These are phyloP conservation scores for Coniochaeta hoffmannii DNA, from an alignment of 2,329 filamentous ascomycete genomes.

Conservation along the genomic window DNA sequence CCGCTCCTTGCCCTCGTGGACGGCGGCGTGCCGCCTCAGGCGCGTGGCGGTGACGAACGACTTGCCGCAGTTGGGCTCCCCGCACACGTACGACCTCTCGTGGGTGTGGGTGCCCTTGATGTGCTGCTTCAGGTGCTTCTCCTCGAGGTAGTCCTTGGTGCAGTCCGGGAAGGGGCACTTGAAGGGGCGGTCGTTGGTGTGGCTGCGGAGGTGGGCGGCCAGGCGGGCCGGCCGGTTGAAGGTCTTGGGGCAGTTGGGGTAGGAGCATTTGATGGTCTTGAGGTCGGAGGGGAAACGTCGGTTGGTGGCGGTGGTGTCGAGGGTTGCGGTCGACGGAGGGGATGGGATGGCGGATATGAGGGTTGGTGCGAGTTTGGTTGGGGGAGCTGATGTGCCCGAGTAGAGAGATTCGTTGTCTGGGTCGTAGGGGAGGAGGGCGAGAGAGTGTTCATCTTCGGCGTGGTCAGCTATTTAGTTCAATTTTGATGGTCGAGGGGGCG, in stretches of 20 bases:
- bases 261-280: slow-evolving; percentile 72
- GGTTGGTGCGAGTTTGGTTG: slow-evolving; percentile 28
- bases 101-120: slow-evolving; percentile 73
- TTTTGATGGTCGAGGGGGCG: neutral
- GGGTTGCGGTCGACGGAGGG: slow-evolving; percentile 10
- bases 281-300: slow-evolving; percentile 59
- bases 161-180: slow-evolving; percentile 64
- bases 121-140: slow-evolving; percentile 81
- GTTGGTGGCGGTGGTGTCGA: slow-evolving; percentile 23
- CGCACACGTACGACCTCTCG: slow-evolving; percentile 63
- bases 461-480: neutral
- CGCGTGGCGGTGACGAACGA: slow-evolving; percentile 74
- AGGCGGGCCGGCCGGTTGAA: slow-evolving; percentile 84
- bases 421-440: neutral
- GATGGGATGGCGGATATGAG: slow-evolving; percentile 13
- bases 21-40: slow-evolving; percentile 68
- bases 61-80: slow-evolving; percentile 67
- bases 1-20: slow-evolving; percentile 70
- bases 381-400: slow-evolving; percentile 35
- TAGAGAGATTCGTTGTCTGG: neutral
- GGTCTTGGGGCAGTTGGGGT: slow-evolving; percentile 66
- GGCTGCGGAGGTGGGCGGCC: slow-evolving; percentile 71
- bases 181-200: slow-evolving; percentile 79
- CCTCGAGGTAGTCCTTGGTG: slow-evolving; percentile 76
- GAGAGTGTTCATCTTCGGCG: neutral